Evolutionary conservation across 140 eudicot genomes (phyloP), one percentile per base, ranked within the genome.

Genomic region (Flaveria floridana): DNA sequence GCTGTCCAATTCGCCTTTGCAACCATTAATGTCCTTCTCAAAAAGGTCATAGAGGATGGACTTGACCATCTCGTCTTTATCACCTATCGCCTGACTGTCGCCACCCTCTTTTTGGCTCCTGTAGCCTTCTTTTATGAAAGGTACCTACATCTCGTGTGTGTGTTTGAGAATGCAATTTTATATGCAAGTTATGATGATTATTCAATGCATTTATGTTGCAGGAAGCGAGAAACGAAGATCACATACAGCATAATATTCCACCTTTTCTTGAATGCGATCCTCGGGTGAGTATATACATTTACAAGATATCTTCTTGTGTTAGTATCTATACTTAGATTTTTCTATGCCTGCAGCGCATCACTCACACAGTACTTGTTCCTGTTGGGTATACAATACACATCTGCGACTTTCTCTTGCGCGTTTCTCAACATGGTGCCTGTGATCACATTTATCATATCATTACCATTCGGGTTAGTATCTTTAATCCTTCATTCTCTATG

Each of bases 351-450:
- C 86, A 89, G 96, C 87, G 87, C 86, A 65, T 85, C 96, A 11
- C 87, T 90, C 41, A 72, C 91, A 0, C 91, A 85, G 63, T 90
- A 85, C 80, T 77, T 90, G 72, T 84, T 79, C 71, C 83, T 90
- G 76, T 72, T 88, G 28, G 97, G 97, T 21, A 75, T 88, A 18
- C 82, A 90, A 75, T 84, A 84, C 63, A 86, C 97, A 6, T 82
- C 97, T 2, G 85, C 89, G 16, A 87, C 97, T n/a, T 88, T 84
- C 72, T 42, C 88, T 13, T 84, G 88, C 52, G 95, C 97, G 18
- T 90, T 90, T 73, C 82, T 84, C 83, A 90, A 90, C 81, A 70
- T 83, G 76, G 86, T 82, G 42, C 97, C 97, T 0, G 92, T 88
- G 1, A 34, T 80, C 76, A 90, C 97, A 21, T 90, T 90, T 20